Evolutionary conservation across 768 basidiomycete genomes (phyloP).

Genomic region (Suillus luteus): DNA sequence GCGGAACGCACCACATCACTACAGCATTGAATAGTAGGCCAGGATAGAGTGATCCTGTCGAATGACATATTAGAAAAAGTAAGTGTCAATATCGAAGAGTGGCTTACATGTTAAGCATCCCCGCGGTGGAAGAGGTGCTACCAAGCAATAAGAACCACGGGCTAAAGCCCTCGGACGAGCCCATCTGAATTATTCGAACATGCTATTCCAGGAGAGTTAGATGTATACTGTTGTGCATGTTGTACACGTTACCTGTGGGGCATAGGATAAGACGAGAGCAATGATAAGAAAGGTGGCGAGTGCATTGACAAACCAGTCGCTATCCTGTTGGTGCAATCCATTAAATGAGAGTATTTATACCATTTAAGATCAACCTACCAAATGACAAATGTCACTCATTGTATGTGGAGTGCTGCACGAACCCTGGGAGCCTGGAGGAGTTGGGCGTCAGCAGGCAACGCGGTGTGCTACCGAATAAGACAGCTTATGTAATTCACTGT

Average conservation of each 20-base stretch:
- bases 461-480: background rate
- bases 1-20: slow-evolving; percentile 59
- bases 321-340: slow-evolving; percentile 45
- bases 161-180: slow-evolving; percentile 87
- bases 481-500: background rate
- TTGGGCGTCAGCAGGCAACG: too few species aligned
- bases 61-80: background rate
- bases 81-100: background rate
- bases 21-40: slow-evolving; percentile 82
- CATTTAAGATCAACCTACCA: background rate
- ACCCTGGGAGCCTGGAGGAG: background rate
- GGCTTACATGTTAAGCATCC: slow-evolving; percentile 80
- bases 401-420: background rate
- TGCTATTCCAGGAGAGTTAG: slow-evolving; percentile 47
- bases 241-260: slow-evolving; percentile 63
- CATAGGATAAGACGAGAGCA: slow-evolving; percentile 81
- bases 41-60: slow-evolving; percentile 79
- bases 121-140: slow-evolving; percentile 78
- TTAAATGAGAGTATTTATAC: background rate
- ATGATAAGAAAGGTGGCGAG: slow-evolving; percentile 65
- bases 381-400: background rate
- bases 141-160: slow-evolving; percentile 92
- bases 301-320: slow-evolving; percentile 68
- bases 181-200: slow-evolving; percentile 72
- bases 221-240: background rate